Evolutionary conservation across 164 flowering plant species (phyloP).

Genomic region (Vitis riparia): DNA sequence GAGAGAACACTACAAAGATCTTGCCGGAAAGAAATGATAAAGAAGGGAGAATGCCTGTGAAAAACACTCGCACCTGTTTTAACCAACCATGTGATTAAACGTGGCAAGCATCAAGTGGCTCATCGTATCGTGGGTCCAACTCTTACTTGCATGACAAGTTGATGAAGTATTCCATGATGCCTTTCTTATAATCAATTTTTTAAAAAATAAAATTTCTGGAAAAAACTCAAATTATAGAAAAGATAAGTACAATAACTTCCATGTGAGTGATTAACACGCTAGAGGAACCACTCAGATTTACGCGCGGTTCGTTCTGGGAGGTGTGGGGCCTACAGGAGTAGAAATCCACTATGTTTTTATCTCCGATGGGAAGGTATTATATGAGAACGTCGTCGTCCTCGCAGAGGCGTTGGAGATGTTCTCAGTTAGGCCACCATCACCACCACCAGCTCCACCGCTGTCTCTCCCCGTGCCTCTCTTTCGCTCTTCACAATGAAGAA

Average conservation of each 20-base stretch:
- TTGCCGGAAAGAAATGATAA: conserved; percentile 1
- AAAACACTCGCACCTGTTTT: too few species aligned
- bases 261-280: not conserved
- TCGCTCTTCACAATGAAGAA: conserved; percentile 20
- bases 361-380: not conserved
- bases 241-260: too few species aligned
- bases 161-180: too few species aligned
- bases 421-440: not conserved
- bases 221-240: too few species aligned
- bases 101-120: too few species aligned
- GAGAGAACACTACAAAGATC: conserved; percentile 7
- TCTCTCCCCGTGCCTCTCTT: not conserved
- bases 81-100: too few species aligned
- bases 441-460: not conserved
- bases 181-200: too few species aligned
- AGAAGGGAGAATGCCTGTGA: not conserved
- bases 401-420: not conserved
- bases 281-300: conserved; percentile 7
- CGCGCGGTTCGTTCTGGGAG: conserved; percentile 21
- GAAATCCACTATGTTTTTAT: not conserved
- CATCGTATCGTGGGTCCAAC: too few species aligned
- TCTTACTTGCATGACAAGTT: too few species aligned
- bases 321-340: not conserved
- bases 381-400: not conserved
- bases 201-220: not conserved